phyloP scores from a whole-genome alignment of 805 yeast genomes.

The Torulaspora gathmanii region DNA sequence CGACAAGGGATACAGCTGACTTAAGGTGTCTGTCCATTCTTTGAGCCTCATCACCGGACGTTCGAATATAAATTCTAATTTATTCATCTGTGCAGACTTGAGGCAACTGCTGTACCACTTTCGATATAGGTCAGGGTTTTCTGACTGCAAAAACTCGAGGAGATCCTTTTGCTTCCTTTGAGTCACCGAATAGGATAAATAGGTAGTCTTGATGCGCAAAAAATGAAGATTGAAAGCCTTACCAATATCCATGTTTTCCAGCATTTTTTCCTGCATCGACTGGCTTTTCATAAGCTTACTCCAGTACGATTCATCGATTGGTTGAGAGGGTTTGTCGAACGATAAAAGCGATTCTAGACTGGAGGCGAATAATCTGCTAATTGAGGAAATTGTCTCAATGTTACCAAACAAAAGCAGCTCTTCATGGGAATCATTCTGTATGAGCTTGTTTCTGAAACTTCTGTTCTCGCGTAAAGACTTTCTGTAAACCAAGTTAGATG shows the following conservation, averaged over 20 bases:
- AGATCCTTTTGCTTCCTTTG: slow-evolving; percentile 33
- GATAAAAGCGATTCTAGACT: slow-evolving; percentile 1
- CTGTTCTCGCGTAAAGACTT: slow-evolving; percentile 32
- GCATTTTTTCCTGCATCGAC: slow-evolving; percentile 4
- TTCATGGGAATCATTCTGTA: slow-evolving; percentile 30
- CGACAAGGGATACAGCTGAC: slow-evolving; percentile 2
- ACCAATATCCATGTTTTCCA: slow-evolving; percentile 27
- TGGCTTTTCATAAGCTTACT: slow-evolving; percentile 6
- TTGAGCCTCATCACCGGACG: slow-evolving; percentile 34
- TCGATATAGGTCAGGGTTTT: slow-evolving; percentile 18
- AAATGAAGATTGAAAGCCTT: slow-evolving; percentile 32
- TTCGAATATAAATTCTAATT: slow-evolving; percentile 32
- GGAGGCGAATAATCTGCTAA: slow-evolving; percentile 35
- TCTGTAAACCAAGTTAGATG: slow-evolving; percentile 34
- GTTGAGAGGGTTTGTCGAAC: background rate
- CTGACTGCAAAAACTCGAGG: slow-evolving; percentile 18
- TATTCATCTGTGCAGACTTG: slow-evolving; percentile 24
- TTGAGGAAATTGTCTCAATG: slow-evolving; percentile 37
- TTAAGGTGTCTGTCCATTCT: slow-evolving; percentile 23
- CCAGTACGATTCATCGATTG: slow-evolving; percentile 15
- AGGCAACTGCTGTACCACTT: slow-evolving; percentile 38
- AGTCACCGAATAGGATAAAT: slow-evolving; percentile 32
- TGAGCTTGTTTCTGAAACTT: slow-evolving; percentile 32
- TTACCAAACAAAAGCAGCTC: slow-evolving; percentile 43
- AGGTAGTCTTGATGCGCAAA: slow-evolving; percentile 35